Evolutionary conservation across 768 basidiomycete genomes (phyloP).

Genomic region (Leccinum truebloodii): DNA sequence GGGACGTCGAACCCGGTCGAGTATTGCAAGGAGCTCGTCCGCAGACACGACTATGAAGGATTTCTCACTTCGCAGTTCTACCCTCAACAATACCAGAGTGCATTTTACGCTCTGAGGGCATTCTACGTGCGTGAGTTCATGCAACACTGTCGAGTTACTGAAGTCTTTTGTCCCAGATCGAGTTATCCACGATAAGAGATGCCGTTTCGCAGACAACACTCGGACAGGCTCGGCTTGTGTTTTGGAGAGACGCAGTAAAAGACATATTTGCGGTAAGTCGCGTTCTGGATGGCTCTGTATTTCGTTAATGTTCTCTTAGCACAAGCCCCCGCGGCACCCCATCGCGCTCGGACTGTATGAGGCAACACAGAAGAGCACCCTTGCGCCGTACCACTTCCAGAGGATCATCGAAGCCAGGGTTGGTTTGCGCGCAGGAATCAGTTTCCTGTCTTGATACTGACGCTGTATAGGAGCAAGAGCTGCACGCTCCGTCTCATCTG

Average conservation of each 20-base stretch:
- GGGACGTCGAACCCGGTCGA: conserved; percentile 44
- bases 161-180: conserved; percentile 49
- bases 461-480: conserved; percentile 57
- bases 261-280: conserved; percentile 57
- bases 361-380: conserved; percentile 46
- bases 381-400: conserved; percentile 77
- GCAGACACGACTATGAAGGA: conserved; percentile 81
- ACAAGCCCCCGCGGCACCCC: conserved; percentile 77
- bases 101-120: conserved; percentile 78
- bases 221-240: conserved; percentile 84
- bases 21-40: conserved; percentile 74
- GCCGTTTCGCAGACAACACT: conserved; percentile 69
- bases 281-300: conserved; percentile 19
- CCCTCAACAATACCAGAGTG: conserved; percentile 61
- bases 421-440: conserved; percentile 24
- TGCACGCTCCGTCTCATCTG: conserved; percentile 62
- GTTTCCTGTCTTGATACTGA: conserved; percentile 24
- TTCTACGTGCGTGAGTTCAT: conserved; percentile 64
- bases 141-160: conserved; percentile 2
- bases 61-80: conserved; percentile 72
- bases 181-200: conserved; percentile 77
- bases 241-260: conserved; percentile 83
- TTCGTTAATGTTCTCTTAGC: conserved; percentile 43
- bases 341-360: conserved; percentile 72
- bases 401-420: conserved; percentile 86